Conservation (phyloP, 1,284 basidiomycete species). For the Xerocomus amazonicus region DNA sequence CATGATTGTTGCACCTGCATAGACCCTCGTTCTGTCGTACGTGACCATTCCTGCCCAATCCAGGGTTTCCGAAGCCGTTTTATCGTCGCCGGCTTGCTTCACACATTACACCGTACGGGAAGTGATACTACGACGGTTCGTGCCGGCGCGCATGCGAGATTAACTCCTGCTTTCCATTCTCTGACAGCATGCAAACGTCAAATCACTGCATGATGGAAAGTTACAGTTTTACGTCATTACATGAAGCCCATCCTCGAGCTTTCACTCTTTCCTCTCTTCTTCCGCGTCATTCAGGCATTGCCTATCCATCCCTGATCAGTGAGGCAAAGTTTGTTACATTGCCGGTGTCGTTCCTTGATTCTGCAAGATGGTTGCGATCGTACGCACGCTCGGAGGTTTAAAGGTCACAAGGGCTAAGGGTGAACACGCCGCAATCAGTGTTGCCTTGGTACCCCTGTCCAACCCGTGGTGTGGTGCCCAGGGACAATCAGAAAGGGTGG, state of each 20-base stretch:
- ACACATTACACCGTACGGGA: slow-evolving; percentile 78
- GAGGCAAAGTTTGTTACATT: background rate
- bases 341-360: background rate
- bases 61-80: slow-evolving; percentile 46
- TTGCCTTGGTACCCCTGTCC: slow-evolving; percentile 2
- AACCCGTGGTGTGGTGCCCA: slow-evolving; percentile 1
- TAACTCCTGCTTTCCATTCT: slow-evolving; percentile 31
- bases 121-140: slow-evolving; percentile 81
- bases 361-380: slow-evolving; percentile 1
- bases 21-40: slow-evolving; percentile 89
- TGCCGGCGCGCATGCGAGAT: slow-evolving; percentile 90
- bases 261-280: background rate
- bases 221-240: slow-evolving; percentile 16
- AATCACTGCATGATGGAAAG: slow-evolving; percentile 5
- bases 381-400: background rate
- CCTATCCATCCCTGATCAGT: slow-evolving; percentile 5
- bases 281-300: background rate
- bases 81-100: slow-evolving; percentile 70
- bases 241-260: slow-evolving; percentile 5
- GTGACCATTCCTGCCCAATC: slow-evolving; percentile 81
- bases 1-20: background rate
- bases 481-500: slow-evolving; percentile 3
- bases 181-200: background rate
- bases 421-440: background rate
- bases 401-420: background rate